Base-by-base conservation (phyloP, 129 eudicot genomes). In the Erigeron canadensis region DNA sequence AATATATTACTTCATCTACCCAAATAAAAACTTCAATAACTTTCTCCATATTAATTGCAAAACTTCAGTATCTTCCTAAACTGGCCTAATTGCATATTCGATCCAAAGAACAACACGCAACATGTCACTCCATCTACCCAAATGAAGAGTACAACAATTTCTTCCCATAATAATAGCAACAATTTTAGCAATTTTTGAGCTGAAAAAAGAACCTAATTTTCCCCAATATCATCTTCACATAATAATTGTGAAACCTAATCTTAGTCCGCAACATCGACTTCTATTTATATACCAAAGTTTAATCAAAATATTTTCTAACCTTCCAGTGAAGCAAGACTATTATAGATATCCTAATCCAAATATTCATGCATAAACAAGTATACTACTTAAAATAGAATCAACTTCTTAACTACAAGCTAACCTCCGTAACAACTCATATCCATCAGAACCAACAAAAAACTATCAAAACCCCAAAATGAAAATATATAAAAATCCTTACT, bases 371-470 rank as follows among this genome's bases (percentile, higher is more conserved):
- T 10, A 28, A 47, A 19, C 55, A 45, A 65, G 44, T 45, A 48
- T 67, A 23, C 9, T 7, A 69, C 54, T 5, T 18, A 65, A 17
- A 44, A 9, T 34, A 10, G 16, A 53, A 11, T 10, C 34, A 72
- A 59, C 34, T 23, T 23, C 58, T 22, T 46, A 63, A 17, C 18
- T 37, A 47, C 50, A 73, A 7, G 40, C 8, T 47, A 39, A 73
- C 2, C 70, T 60, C 69, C 48, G 18, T 43, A 71, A 63, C 78
- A 74, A 38, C 64, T 65, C 67, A 54, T 2, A 58, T 58, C 19
- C 44, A 48, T 76, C 54, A 67, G 19, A 54, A 7, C 47, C 34
- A 37, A 54, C 47, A 22, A 68, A 37, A 68, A 54, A 4, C 19
- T 11, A 4, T 28, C 38, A 55, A 70, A 70, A 40, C 7, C 11